phyloP scores from a whole-genome alignment of 305 asterid species.

The Ilex paraguariensis region DNA sequence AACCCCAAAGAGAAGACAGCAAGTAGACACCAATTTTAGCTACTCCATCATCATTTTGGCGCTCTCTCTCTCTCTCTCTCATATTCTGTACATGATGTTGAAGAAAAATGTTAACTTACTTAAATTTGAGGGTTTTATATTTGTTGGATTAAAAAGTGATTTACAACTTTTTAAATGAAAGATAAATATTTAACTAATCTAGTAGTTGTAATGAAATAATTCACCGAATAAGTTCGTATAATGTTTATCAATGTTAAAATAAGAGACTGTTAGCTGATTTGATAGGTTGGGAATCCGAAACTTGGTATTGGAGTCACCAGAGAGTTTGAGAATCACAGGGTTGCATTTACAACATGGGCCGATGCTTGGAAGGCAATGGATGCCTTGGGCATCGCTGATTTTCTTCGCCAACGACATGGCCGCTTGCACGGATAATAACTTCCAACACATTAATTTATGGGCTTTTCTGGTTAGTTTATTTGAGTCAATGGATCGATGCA shows the following conservation, averaged over 20 bases:
- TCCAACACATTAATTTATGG: not conserved
- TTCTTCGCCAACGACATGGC: constrained; percentile 34
- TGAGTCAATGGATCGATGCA: not conserved
- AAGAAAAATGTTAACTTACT: too few species aligned
- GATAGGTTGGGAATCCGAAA: constrained; percentile 51
- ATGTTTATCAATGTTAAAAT: not conserved
- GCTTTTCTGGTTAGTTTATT: not conserved
- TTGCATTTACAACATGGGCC: constrained; percentile 54
- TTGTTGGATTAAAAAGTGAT: too few species aligned
- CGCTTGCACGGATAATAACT: constrained; percentile 31
- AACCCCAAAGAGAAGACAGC: too few species aligned
- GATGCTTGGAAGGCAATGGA: constrained; percentile 79
- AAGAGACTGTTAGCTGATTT: not conserved
- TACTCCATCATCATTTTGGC: too few species aligned
- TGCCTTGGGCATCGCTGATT: constrained; percentile 54
- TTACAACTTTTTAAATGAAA: too few species aligned
- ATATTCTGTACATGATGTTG: too few species aligned
- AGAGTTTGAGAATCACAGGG: constrained; percentile 42
- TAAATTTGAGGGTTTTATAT: too few species aligned
- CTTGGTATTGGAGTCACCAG: constrained; percentile 65
- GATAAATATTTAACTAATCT: too few species aligned
- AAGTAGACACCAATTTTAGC: too few species aligned
- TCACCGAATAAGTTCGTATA: too few species aligned
- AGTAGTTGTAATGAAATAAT: too few species aligned
- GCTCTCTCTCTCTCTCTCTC: not conserved